A percentile compares a stretch with the other conserved stretches of the same genome.
Evolutionary conservation across 1,284 basidiomycete species (phyloP).

Genomic region (Stygiomarasmius scandens): DNA sequence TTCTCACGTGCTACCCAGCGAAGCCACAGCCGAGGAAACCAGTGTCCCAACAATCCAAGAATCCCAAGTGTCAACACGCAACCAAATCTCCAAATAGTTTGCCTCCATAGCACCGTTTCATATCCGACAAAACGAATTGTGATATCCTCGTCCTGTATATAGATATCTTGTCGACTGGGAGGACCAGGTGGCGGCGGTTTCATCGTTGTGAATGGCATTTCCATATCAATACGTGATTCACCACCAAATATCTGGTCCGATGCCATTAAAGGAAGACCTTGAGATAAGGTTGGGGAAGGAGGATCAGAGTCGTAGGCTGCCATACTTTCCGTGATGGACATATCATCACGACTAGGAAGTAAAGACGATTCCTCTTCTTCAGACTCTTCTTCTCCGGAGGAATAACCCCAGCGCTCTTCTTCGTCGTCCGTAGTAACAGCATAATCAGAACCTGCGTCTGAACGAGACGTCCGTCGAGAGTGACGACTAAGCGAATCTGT

Average conservation of each 20-base stretch:
- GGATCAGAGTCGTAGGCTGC: constrained; percentile 66
- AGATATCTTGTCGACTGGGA: constrained; percentile 84
- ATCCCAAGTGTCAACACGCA: constrained; percentile 78
- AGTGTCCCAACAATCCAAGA: constrained; percentile 85
- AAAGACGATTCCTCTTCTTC: constrained; percentile 46
- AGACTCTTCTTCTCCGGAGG: constrained; percentile 70
- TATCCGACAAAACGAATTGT: constrained; percentile 92
- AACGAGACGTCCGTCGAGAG: constrained; percentile 56
- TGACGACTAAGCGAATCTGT: constrained; percentile 47
- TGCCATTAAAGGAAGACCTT: constrained; percentile 66
- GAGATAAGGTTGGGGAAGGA: constrained; percentile 56
- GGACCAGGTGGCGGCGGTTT: constrained; percentile 73
- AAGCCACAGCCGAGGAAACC: constrained; percentile 92
- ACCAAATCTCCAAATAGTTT: constrained; percentile 71
- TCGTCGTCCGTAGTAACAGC: constrained; percentile 56
- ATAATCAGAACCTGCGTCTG: constrained; percentile 61
- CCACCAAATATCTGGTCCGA: constrained; percentile 80
- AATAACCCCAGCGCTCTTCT: constrained; percentile 79
- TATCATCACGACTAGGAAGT: constrained; percentile 35
- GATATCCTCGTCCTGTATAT: constrained; percentile 90
- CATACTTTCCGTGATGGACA: constrained; percentile 56
- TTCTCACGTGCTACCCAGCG: constrained; percentile 84
- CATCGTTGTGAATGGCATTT: constrained; percentile 57
- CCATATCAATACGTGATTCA: constrained; percentile 80
- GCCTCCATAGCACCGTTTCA: constrained; percentile 66